phyloP scores from a whole-genome alignment of 805 yeast species.

The Blastobotrys americana region DNA sequence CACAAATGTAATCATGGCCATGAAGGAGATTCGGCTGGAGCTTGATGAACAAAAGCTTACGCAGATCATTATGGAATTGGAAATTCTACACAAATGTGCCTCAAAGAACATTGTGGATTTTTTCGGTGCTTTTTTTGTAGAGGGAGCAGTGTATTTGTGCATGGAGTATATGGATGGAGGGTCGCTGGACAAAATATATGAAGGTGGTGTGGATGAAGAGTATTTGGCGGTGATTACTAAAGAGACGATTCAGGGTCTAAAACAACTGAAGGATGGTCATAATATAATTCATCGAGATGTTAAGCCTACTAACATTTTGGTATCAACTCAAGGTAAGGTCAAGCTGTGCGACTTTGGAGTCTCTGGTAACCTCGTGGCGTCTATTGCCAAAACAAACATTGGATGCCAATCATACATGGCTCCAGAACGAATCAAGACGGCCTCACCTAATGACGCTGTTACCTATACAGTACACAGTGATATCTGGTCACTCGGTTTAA shows the following conservation, averaged over 20 bases:
- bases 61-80: constrained; percentile 94
- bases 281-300: constrained; percentile 95
- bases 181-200: constrained; percentile 79
- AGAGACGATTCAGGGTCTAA: constrained; percentile 73
- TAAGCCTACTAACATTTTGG: constrained; percentile 89
- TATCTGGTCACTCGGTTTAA: constrained; percentile 89
- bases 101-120: constrained; percentile 91
- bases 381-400: constrained; percentile 88
- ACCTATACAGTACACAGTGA: constrained; percentile 86
- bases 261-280: constrained; percentile 78
- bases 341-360: constrained; percentile 96
- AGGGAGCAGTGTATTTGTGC: constrained; percentile 97
- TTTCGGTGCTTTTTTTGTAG: constrained; percentile 95
- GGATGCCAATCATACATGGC: constrained; percentile 99
- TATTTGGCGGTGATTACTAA: constrained; percentile 74
- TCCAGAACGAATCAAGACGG: constrained; percentile 81
- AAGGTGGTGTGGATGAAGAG: constrained; percentile 68
- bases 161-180: constrained; percentile 98
- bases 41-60: constrained; percentile 89
- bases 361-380: constrained; percentile 88
- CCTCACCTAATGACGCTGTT: constrained; percentile 26
- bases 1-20: constrained; percentile 87
- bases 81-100: constrained; percentile 83
- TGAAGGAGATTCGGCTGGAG: constrained; percentile 93
- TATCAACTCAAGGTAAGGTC: constrained; percentile 75